phyloP scores from a whole-genome alignment of 495 filamentous ascomycete species.

The Penicillium tannophilum region DNA sequence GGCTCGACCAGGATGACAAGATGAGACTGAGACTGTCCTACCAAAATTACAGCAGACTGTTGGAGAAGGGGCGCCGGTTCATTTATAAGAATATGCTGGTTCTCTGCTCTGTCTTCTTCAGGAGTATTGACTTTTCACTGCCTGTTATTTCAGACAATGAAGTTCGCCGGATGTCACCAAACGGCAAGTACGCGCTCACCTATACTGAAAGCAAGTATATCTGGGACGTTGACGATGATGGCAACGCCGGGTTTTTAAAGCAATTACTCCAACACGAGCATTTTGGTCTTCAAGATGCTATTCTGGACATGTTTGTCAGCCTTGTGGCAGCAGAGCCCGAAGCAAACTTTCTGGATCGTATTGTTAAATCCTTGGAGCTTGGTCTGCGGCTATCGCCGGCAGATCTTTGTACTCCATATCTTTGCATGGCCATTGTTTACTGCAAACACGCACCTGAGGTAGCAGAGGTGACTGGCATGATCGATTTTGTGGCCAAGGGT shows the following conservation, averaged over 20 bases:
- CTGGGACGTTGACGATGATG: conserved; percentile 34
- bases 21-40: conserved; percentile 54
- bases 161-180: conserved; percentile 22
- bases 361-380: conserved; percentile 51
- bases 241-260: conserved; percentile 40
- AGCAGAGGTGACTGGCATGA: conserved; percentile 42
- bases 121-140: conserved; percentile 43
- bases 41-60: conserved; percentile 54
- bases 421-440: conserved; percentile 53
- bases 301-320: conserved; percentile 40
- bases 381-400: conserved; percentile 60
- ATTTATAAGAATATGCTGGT: conserved; percentile 47
- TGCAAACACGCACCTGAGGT: conserved; percentile 46
- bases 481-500: conserved; percentile 54
- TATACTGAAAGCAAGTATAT: conserved; percentile 39
- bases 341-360: conserved; percentile 37
- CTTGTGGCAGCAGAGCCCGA: conserved; percentile 52
- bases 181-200: conserved; percentile 43
- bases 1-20: conserved; percentile 57
- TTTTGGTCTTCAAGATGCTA: conserved; percentile 25
- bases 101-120: conserved; percentile 42
- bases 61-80: conserved; percentile 58
- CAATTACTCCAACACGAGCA: conserved; percentile 46
- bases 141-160: conserved; percentile 29
- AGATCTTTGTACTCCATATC: conserved; percentile 53